Base-by-base conservation (phyloP, 163 green algal genomes). In the Coccomyxa subellipsoidea region DNA sequence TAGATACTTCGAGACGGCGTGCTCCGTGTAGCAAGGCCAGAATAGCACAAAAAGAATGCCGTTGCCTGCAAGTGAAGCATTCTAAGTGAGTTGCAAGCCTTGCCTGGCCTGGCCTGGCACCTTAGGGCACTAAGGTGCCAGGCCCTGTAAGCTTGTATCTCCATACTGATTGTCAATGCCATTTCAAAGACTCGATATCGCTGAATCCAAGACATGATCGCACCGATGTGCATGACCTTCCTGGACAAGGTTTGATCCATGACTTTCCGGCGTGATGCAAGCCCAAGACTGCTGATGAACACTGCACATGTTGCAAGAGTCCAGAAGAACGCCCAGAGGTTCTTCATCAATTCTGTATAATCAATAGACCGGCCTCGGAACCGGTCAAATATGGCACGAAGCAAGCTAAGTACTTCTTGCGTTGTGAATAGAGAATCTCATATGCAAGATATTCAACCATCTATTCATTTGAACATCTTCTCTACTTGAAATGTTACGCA, bases 181-280 rank as follows among this genome's bases (percentile, higher is more conserved):
- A n/a, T n/a, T n/a, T n/a, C n/a, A n/a, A n/a, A n/a, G n/a, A n/a
- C n/a, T n/a, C n/a, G n/a, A n/a, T n/a, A n/a, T n/a, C n/a, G n/a
- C n/a, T 12, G 71, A 7, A 47, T 53, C 27, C 10, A 8, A n/a
- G 71, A 35, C 69, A 75, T 32, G 69, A 15, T 8, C 23, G 12
- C 75, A 80, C 75, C 75, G 25, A 80, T 80, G 37, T 80, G 75
- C 32, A 80, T 80, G 12, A 80, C 23, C 75, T 80, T 80, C 29
- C 75, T 59, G 21, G 75, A 59, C 10, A 39, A 21, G 36, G 37
- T 34, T 59, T 38, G 21, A 10, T 37, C 75, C 32, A 80, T 10
- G 4, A 69, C 23, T 12, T 66, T 80, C 7, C 21, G 23, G 18
- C 75, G 37, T 23, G 75, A 36, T 34, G n/a, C 29, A 32, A 32